Base-by-base conservation (phyloP, 2,329 filamentous ascomycete species). In the Gliomastix tumulicola region DNA sequence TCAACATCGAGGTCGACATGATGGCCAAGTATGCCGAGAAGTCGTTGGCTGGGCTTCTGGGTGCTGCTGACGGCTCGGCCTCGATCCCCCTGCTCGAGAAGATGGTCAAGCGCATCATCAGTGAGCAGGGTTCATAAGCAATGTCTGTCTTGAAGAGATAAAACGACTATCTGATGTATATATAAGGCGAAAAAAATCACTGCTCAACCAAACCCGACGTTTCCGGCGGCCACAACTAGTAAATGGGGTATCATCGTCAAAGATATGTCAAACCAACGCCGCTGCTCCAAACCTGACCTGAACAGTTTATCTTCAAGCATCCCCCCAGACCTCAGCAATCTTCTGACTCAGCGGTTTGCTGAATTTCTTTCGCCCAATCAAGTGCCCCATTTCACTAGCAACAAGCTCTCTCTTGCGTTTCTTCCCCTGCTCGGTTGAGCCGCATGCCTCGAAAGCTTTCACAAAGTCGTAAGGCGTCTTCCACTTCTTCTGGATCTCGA, bases 1-100 rank as follows among this genome's bases (percentile, higher is more conserved):
- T 95, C 42, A 96, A 96, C 54, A 76, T 96, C 23, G 89, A 96
- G 68, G 90, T 95, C 37, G 89, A 96, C 56, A 87, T 94, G 68
- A 73, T 82, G 65, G 78, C 76, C 35, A 90, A 90, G 65, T 89
- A 89, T 51, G 84, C 87, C 3, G 84, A 89, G 68, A 96, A 96
- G 76, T 90, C 85, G 44, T 79, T 96, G 39, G 74, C 80, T 16
- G 88, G 82, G 18, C 56, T 63, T 37, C 79, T 96, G 41, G 71
- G 76, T 36, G 71, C 69, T 5, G 62, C 66, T 13, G 67, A 68
- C 39, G 69, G 70, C 21, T 66, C 65, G 45, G 49, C 72, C 53
- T 60, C 69, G 6, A 66, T 71, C 34, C 69, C 73, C 3, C 65
- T 83, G 23, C 54, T 88, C 44, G 76, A 86, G 62, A 84, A 82